phyloP scores from a whole-genome alignment of 208 protist species.

The Histomonas meleagridis region DNA sequence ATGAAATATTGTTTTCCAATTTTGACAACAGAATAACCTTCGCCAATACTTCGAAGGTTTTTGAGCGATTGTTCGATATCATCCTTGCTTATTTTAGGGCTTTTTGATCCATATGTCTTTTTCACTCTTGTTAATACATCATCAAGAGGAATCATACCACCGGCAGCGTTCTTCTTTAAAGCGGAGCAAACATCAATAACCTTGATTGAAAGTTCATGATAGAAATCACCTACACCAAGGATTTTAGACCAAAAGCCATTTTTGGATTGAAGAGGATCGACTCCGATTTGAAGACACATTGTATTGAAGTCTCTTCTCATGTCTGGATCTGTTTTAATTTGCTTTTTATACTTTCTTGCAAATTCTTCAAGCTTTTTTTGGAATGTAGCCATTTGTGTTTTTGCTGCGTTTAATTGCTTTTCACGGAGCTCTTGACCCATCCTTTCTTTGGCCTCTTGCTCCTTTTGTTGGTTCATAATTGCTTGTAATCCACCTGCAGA shows the following conservation, averaged over 20 bases:
- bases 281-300: slow-evolving; percentile 50
- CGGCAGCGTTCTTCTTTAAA: slow-evolving; percentile 40
- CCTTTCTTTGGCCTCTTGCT: background rate
- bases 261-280: slow-evolving; percentile 53
- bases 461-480: too few relatives aligned
- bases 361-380: slow-evolving; percentile 50
- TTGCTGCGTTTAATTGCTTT: background rate
- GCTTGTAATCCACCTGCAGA: too few relatives aligned
- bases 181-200: slow-evolving; percentile 49
- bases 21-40: slow-evolving; percentile 41
- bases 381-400: slow-evolving; percentile 40
- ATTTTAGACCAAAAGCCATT: slow-evolving; percentile 55
- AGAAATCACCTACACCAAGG: slow-evolving; percentile 58
- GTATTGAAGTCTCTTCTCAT: slow-evolving; percentile 51
- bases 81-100: background rate
- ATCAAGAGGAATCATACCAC: slow-evolving; percentile 41
- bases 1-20: slow-evolving; percentile 36
- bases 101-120: slow-evolving; percentile 23
- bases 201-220: slow-evolving; percentile 56
- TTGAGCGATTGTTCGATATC: slow-evolving; percentile 48
- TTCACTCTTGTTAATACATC: background rate
- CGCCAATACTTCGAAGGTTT: slow-evolving; percentile 38
- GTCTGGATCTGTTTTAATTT: slow-evolving; percentile 49
- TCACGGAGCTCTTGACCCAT: background rate
- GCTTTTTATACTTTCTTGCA: slow-evolving; percentile 44